A percentile compares a stretch with the other conserved stretches of the same genome.
Evolutionary conservation across 352 stramenopile genomes (phyloP).

Genomic region (Globisporangium okanoganense): DNA sequence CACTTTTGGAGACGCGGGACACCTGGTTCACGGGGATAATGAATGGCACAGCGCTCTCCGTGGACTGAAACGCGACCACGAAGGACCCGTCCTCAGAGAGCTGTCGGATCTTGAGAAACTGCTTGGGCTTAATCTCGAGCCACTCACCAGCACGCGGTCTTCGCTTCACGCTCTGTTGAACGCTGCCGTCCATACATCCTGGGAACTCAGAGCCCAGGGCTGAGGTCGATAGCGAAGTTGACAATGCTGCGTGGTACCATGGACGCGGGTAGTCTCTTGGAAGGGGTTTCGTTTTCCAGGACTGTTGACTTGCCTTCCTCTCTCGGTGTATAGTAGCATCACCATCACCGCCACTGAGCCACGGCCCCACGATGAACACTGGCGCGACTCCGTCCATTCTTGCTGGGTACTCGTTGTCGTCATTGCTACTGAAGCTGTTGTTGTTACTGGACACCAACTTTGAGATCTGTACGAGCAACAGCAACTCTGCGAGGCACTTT

Average conservation of each 20-base stretch:
- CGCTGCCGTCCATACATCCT: not conserved
- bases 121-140: slow-evolving; percentile 42
- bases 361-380: not conserved
- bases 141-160: slow-evolving; percentile 43
- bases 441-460: slow-evolving; percentile 4
- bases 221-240: not conserved
- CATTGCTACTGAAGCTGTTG: not conserved
- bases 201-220: not conserved
- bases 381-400: not conserved
- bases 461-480: slow-evolving; percentile 13
- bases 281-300: slow-evolving; percentile 17
- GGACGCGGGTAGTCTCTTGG: slow-evolving; percentile 22
- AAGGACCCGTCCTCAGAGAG: slow-evolving; percentile 29
- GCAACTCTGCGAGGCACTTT: slow-evolving; percentile 1
- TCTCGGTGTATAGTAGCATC: not conserved
- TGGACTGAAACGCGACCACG: slow-evolving; percentile 20
- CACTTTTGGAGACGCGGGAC: slow-evolving; percentile 28
- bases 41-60: slow-evolving; percentile 18
- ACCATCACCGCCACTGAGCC: not conserved
- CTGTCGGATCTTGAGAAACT: slow-evolving; percentile 42
- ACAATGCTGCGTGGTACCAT: slow-evolving; percentile 12
- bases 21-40: slow-evolving; percentile 27
- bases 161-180: not conserved
- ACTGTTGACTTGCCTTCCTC: slow-evolving; percentile 1
- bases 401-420: not conserved